phyloP scores from a whole-genome alignment of 73 alveolate species.

The Paramecium caudatum region DNA sequence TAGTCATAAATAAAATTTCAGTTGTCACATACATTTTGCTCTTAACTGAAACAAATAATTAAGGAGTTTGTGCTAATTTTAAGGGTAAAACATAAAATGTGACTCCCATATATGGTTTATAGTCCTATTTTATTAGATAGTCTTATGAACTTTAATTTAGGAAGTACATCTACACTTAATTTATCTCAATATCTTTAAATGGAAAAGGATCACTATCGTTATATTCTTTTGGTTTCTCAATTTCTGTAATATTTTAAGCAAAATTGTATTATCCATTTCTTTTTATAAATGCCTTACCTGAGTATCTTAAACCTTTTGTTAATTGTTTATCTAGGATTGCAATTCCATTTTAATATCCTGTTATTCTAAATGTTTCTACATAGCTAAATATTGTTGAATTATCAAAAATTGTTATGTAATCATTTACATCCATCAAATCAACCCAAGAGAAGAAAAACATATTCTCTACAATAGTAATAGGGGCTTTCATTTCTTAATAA shows the following conservation, averaged over 20 bases:
- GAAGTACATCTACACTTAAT: not conserved
- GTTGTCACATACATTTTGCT: not conserved
- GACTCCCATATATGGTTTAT: not conserved
- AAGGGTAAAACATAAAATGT: not conserved
- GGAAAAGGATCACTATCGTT: not conserved
- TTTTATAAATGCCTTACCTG: constrained; percentile 18
- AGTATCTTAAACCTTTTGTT: not conserved
- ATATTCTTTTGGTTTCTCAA: not conserved
- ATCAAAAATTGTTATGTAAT: not conserved
- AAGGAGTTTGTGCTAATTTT: not conserved
- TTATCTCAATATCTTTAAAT: not conserved
- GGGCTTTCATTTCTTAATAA: not conserved
- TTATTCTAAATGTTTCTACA: constrained; percentile 3
- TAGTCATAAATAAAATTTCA: not conserved
- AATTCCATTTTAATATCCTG: not conserved
- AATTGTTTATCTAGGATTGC: not conserved
- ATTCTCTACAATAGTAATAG: not conserved
- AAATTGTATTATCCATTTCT: not conserved
- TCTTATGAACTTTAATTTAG: not conserved
- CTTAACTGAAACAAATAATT: not conserved
- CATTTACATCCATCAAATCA: not conserved
- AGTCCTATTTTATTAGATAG: not conserved
- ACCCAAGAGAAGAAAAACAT: not conserved
- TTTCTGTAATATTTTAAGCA: not conserved
- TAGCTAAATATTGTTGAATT: not conserved